Evolutionary conservation across 768 basidiomycete genomes (phyloP), one percentile per base, ranked within the genome.

Genomic region (button mushroom (Agaricus bisporus)): DNA sequence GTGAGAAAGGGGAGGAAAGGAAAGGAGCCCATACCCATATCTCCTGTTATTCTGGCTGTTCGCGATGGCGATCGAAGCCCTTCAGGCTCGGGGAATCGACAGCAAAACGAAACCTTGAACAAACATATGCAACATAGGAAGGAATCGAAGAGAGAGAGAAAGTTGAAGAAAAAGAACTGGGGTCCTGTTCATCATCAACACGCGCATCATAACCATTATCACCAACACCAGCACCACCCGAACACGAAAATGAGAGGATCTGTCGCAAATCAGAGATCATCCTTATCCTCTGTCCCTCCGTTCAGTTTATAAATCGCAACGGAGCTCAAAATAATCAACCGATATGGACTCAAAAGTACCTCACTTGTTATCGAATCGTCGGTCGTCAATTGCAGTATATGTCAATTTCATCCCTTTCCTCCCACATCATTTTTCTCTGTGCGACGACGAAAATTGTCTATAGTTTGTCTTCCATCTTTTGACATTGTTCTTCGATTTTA

Each of bases 81-180:
- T 11, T 79, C 77, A 25, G 32, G 64, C 66, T 28, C 63, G 18
- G 52, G 20, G 63, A 69, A 17, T 50, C 59, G 44, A 5, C 58
- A 48, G 41, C 70, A 69, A 28, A 51, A 56, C 51, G 59, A 42
- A 28, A 58, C 63, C n/a, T 63, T 72, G 7, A 66, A 72, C 38
- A 63, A 73, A 8, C 64, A 71, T 32, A 64, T 72, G 10, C 69
- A 73, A 56, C 85, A 85, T 69, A 79, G 63, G 56, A 85, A 83
- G 65, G 86, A 88, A 68, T 68, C 77, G 57, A 73, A 81, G 59
- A 73, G 80, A 61, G 86, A 89, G 70, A 81, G 80, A 63, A 86
- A 84, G 70, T 72, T 79, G 67, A 83, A 85, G 67, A 76, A 80
- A 58, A 78, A 84, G 72, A 75, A 70, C 67, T 73, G 72, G 63